These are phyloP conservation scores for Cardamine occulta DNA, from an alignment of 345 rosid genomes.

Conservation along the genomic window DNA sequence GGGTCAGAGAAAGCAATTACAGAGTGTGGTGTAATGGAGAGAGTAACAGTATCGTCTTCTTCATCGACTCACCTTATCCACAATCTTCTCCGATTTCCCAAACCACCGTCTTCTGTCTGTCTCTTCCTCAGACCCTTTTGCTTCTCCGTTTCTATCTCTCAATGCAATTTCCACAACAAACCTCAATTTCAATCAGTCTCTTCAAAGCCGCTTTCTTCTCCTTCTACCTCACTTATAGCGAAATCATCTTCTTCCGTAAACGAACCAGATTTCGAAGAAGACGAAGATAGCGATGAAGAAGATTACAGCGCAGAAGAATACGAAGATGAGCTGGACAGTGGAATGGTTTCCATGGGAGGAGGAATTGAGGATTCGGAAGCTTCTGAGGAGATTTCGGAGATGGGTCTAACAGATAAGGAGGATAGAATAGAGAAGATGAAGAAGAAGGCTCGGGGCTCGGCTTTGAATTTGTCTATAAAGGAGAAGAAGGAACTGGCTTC, in stretches of 20 bases:
- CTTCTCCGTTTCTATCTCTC: conserved; percentile 24
- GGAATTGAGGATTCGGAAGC: conserved; percentile 32
- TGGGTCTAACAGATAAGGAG: conserved; percentile 24
- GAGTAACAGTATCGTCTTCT: conserved; percentile 34
- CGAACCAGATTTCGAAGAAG: conserved; percentile 21
- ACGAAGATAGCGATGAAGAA: conserved; percentile 34
- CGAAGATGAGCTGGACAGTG: conserved; percentile 35
- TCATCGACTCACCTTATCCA: conserved; percentile 46
- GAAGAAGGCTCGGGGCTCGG: conserved; percentile 29
- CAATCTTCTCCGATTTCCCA: conserved; percentile 35
- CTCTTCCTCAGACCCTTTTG: conserved; percentile 33
- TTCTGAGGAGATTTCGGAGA: conserved; percentile 18
- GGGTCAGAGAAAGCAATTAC: background rate
- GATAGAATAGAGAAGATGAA: conserved; percentile 35
- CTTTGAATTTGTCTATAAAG: conserved; percentile 59
- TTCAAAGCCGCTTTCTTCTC: conserved; percentile 16
- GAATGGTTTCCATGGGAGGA: conserved; percentile 18
- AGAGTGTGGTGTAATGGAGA: conserved; percentile 32
- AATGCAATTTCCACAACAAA: background rate
- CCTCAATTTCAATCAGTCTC: conserved; percentile 12
- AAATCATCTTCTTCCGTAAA: conserved; percentile 32
- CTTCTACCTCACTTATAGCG: conserved; percentile 16
- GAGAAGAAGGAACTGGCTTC: conserved; percentile 90
- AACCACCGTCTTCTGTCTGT: conserved; percentile 30
- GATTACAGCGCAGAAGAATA: conserved; percentile 28